Conservation (phyloP, 2,329 filamentous ascomycete genomes). For the Neofusicoccum umdonicola region DNA sequence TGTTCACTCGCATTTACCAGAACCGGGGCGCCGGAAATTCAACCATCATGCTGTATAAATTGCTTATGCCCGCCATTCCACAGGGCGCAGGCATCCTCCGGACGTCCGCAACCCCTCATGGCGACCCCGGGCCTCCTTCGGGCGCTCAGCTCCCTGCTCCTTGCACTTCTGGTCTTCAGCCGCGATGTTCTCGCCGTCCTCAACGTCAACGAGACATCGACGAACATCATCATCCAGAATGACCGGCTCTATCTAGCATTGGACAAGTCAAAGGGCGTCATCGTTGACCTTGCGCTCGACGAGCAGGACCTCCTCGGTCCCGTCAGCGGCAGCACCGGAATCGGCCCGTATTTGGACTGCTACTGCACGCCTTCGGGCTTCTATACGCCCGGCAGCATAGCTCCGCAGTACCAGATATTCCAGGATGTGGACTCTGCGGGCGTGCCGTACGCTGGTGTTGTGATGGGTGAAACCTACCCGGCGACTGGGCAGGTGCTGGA, state of each 20-base stretch:
- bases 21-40: neutral
- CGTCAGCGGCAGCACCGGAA: slow-evolving; percentile 44
- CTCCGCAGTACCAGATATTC: slow-evolving; percentile 51
- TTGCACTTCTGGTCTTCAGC: neutral
- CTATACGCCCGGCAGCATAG: slow-evolving; percentile 57
- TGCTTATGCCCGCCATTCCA: neutral
- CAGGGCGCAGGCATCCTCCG: neutral
- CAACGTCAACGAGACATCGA: slow-evolving; percentile 30
- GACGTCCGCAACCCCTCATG: neutral
- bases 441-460: slow-evolving; percentile 56
- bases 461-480: slow-evolving; percentile 59
- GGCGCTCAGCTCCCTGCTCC: neutral
- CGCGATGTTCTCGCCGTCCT: slow-evolving; percentile 13
- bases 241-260: slow-evolving; percentile 46
- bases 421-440: slow-evolving; percentile 51
- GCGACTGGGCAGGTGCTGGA: slow-evolving; percentile 59
- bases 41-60: neutral
- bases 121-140: neutral
- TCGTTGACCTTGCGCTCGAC: slow-evolving; percentile 46
- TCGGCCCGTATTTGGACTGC: slow-evolving; percentile 62
- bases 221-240: slow-evolving; percentile 42
- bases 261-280: slow-evolving; percentile 43
- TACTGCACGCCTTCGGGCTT: slow-evolving; percentile 60
- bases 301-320: slow-evolving; percentile 54
- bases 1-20: neutral